A percentile compares a stretch with the other conserved stretches of the same genome.
These are phyloP conservation scores for Fraxinus americana DNA, from an alignment of 257 asterid species.

Conservation along the genomic window DNA sequence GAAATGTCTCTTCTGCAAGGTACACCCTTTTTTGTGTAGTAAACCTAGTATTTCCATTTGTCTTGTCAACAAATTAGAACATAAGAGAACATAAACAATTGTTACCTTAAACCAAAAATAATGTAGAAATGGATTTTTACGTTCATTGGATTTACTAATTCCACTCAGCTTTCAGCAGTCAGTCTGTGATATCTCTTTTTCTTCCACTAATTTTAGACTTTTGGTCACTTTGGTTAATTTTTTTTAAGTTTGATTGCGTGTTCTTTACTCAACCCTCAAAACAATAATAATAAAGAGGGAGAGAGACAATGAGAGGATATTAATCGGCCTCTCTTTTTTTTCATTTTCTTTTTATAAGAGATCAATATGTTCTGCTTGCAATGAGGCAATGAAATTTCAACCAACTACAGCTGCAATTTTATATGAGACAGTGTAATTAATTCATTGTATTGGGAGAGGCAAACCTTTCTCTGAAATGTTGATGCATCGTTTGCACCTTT, in stretches of 20 bases:
- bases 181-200: conserved; percentile 10
- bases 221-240: neutral
- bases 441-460: conserved; percentile 29
- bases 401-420: neutral
- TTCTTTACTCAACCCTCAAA: conserved; percentile 1
- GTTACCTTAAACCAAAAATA: neutral
- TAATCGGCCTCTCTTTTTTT: neutral
- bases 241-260: neutral
- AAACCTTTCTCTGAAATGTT: conserved; percentile 97
- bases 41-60: neutral
- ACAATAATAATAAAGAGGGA: neutral
- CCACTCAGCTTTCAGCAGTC: conserved; percentile 20
- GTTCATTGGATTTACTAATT: conserved; percentile 7
- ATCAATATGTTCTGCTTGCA: conserved; percentile 6
- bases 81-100: neutral
- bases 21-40: conserved; percentile 3
- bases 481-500: conserved; percentile 99
- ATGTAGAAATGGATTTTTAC: conserved; percentile 12
- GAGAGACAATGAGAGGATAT: neutral
- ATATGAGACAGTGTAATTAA: conserved; percentile 8
- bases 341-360: neutral
- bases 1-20: conserved; percentile 9
- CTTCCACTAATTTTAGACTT: conserved; percentile 11
- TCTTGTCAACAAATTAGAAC: neutral
- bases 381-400: conserved; percentile 5